A percentile compares a stretch with the other conserved stretches of the same genome.
Evolutionary conservation across 257 asterid species (phyloP).

Genomic region (Primulina tabacum): DNA sequence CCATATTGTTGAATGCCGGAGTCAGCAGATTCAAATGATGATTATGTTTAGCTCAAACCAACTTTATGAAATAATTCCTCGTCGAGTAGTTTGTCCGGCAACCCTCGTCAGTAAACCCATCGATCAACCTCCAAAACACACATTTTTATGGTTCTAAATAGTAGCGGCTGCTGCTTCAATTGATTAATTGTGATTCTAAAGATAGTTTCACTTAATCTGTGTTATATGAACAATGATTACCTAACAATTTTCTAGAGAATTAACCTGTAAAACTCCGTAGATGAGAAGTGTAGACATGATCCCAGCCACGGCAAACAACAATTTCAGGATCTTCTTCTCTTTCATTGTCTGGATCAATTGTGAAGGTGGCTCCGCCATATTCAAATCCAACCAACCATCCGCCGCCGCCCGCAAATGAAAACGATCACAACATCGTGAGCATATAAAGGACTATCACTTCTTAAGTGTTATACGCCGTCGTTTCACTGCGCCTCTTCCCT

Average conservation of each 20-base stretch:
- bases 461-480: too few relatives aligned
- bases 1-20: too few relatives aligned
- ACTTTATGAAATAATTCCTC: neutral
- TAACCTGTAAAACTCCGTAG: conserved; percentile 89
- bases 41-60: neutral
- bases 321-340: conserved; percentile 60
- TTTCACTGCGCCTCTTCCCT: too few relatives aligned
- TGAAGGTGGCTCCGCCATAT: conserved; percentile 60
- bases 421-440: too few relatives aligned
- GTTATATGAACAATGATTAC: neutral
- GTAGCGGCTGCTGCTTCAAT: neutral
- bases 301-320: conserved; percentile 76
- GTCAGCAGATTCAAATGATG: neutral
- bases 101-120: neutral
- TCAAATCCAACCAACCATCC: conserved; percentile 40
- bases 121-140: neutral
- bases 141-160: neutral
- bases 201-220: neutral
- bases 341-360: conserved; percentile 35
- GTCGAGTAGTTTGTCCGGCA: neutral
- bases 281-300: conserved; percentile 88
- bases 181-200: neutral
- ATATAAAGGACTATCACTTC: too few relatives aligned
- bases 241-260: neutral
- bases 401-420: too few relatives aligned